Evolutionary conservation across 2,329 filamentous ascomycete genomes (phyloP).

Genomic region (Monosporascus ibericus): DNA sequence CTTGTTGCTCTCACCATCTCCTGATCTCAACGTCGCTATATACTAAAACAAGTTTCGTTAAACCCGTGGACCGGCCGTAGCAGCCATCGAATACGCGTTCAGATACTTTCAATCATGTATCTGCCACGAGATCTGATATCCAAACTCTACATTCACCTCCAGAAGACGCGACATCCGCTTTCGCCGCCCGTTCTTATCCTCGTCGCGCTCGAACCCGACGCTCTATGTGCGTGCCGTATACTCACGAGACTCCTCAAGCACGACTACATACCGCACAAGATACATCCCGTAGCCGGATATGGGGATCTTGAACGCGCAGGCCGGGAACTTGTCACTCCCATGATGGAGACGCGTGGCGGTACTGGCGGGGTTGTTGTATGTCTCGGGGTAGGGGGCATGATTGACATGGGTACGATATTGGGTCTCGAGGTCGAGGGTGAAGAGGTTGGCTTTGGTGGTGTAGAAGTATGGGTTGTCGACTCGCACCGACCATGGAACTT

Average conservation of each 20-base stretch:
- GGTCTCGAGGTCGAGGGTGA: conserved; percentile 66
- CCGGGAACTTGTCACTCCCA: conserved; percentile 70
- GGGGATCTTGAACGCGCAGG: conserved; percentile 78
- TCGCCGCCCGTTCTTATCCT: conserved; percentile 88
- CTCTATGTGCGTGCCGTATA: conserved; percentile 91
- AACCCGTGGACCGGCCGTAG: conserved; percentile 28
- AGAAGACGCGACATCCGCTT: conserved; percentile 79
- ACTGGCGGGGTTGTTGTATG: conserved; percentile 86
- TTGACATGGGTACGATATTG: conserved; percentile 76
- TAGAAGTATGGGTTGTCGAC: conserved; percentile 94
- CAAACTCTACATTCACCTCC: conserved; percentile 84
- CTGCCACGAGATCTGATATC: conserved; percentile 84
- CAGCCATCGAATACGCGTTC: conserved; percentile 25
- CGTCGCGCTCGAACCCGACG: conserved; percentile 89
- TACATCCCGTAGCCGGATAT: conserved; percentile 91
- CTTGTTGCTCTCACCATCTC: neutral
- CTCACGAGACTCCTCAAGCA: conserved; percentile 89
- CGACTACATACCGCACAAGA: conserved; percentile 97
- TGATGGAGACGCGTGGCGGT: conserved; percentile 81
- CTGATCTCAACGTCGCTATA: neutral
- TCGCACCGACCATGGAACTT: conserved; percentile 91
- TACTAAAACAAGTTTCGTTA: conserved; percentile 5
- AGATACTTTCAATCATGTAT: conserved; percentile 63
- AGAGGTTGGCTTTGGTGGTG: conserved; percentile 66
- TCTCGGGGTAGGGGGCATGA: conserved; percentile 84